Evolutionary conservation across 2,329 filamentous ascomycete species (phyloP), one percentile per base, ranked within the genome.

Genomic region (Beauveria sp.): DNA sequence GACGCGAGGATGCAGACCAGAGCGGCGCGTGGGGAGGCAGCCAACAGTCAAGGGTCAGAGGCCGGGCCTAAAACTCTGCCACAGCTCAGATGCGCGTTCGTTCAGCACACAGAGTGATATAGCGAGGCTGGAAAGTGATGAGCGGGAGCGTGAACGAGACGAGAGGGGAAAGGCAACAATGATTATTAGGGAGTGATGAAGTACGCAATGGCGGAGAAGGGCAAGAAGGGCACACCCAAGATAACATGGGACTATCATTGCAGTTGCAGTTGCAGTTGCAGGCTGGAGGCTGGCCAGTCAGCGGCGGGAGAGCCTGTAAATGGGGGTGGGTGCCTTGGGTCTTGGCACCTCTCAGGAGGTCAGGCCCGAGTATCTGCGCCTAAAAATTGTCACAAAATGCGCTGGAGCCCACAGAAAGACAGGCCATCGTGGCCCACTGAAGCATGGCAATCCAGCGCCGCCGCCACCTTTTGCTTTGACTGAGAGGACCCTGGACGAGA

Each of bases 341-440:
- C 47, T 59, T 43, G 20, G 56, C 55, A 22, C 14, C 56, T 42
- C 46, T 58, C 56, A 58, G 56, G 34, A 51, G 56, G 46, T 58
- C 56, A 42, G 45, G 46, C 46, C 22, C 34, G 12, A 51, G 56
- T 42, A 42, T 30, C 56, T 28, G 38, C 22, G 56, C 24, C 45
- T 45, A 30, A 51, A 38, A 16, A 38, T 38, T 16, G 34, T 16
- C 34, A 38, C 12, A 38, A 38, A 58, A 45, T 20, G 42, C 46
- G 34, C 30, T 34, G 57, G 30, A 34, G 28, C 8, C 57, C 45
- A 38, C 34, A 43, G 34, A 24, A 49, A 24, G 34, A 60, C 57
- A 53, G 49, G 10, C 40, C 49, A 52, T 59, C 47, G 47, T 52
- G 57, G 46, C 57, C 57, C 57, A 52, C 57, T 30, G n/a, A 58